phyloP scores from a whole-genome alignment of 2,329 filamentous ascomycete genomes.

The Xylariaceae sp. region DNA sequence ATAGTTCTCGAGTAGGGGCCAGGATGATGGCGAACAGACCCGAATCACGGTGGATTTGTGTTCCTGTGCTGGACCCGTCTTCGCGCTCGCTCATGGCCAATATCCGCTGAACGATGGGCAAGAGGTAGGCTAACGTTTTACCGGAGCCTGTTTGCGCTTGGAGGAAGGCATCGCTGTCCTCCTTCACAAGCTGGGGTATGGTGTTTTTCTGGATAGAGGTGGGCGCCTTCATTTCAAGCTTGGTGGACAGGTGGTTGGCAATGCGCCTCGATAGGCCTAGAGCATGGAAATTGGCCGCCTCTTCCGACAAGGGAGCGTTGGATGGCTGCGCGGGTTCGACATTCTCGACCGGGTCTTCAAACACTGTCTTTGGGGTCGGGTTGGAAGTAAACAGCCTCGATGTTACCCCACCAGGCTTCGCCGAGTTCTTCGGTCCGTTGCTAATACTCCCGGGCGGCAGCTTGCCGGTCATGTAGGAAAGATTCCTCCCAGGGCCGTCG shows the following conservation, averaged over 20 bases:
- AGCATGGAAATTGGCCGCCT: conserved; percentile 78
- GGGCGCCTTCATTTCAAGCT: conserved; percentile 82
- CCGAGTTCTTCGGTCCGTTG: conserved; percentile 18
- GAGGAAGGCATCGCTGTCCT: conserved; percentile 86
- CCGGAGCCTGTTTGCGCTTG: conserved; percentile 96
- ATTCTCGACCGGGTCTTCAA: conserved; percentile 43
- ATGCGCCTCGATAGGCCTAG: conserved; percentile 77
- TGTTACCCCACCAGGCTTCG: conserved; percentile 49
- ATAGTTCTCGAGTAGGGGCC: conserved; percentile 87
- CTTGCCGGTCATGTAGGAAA: conserved; percentile 33
- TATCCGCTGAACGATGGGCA: conserved; percentile 86
- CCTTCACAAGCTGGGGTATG: conserved; percentile 71
- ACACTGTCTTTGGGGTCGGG: conserved; percentile 62
- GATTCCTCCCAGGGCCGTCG: conserved; percentile 19
- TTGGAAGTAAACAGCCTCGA: conserved; percentile 93
- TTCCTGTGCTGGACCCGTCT: conserved; percentile 38
- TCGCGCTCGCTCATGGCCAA: conserved; percentile 63
- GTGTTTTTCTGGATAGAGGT: conserved; percentile 93
- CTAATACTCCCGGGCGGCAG: conserved; percentile 32
- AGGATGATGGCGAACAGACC: conserved; percentile 92
- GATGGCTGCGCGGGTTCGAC: conserved; percentile 65
- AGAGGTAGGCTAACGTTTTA: conserved; percentile 92
- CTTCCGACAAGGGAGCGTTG: conserved; percentile 82
- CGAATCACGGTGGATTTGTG: conserved; percentile 70
- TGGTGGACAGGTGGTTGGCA: conserved; percentile 75